Conservation (phyloP, 1,284 basidiomycete species). For the Earliella scabrosa region DNA sequence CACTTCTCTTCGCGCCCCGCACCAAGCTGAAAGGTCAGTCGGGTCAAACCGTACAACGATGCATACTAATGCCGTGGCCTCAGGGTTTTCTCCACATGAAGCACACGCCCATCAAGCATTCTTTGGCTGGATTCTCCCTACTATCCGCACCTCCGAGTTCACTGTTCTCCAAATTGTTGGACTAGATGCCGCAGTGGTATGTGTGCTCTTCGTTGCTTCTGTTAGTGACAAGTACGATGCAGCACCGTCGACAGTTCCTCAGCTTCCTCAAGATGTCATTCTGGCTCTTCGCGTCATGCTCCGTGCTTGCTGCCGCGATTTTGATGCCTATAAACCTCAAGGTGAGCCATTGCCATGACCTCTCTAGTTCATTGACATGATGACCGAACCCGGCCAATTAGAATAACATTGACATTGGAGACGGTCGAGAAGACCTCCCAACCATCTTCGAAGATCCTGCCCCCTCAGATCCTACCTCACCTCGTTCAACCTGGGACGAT, state of each 20-base stretch:
- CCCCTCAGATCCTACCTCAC: constrained; percentile 35
- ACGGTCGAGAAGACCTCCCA: constrained; percentile 56
- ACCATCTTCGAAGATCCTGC: constrained; percentile 26
- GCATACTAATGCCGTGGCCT: constrained; percentile 2
- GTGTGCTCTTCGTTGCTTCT: constrained; percentile 39
- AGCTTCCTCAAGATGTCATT: constrained; percentile 97
- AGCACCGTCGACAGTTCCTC: constrained; percentile 64
- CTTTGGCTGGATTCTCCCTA: constrained; percentile 96
- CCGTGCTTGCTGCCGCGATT: constrained; percentile 76
- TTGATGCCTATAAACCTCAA: constrained; percentile 92
- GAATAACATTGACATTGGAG: constrained; percentile 75
- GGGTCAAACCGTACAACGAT: neutral
- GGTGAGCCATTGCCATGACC: constrained; percentile 46
- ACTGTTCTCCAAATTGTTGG: constrained; percentile 97
- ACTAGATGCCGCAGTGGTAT: constrained; percentile 88
- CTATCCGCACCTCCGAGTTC: constrained; percentile 88
- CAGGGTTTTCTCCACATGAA: constrained; percentile 90
- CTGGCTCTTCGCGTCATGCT: constrained; percentile 87
- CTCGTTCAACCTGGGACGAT: constrained; percentile 39
- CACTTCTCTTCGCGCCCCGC: constrained; percentile 88
- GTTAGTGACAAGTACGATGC: neutral
- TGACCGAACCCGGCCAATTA: constrained; percentile 32
- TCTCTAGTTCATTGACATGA: neutral
- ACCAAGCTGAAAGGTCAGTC: constrained; percentile 88
- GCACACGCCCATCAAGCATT: constrained; percentile 83